A percentile compares a stretch with the other conserved stretches of the same genome.
Conservation (phyloP, 1,284 basidiomycete species). For the Rhodotorula glutinis region DNA sequence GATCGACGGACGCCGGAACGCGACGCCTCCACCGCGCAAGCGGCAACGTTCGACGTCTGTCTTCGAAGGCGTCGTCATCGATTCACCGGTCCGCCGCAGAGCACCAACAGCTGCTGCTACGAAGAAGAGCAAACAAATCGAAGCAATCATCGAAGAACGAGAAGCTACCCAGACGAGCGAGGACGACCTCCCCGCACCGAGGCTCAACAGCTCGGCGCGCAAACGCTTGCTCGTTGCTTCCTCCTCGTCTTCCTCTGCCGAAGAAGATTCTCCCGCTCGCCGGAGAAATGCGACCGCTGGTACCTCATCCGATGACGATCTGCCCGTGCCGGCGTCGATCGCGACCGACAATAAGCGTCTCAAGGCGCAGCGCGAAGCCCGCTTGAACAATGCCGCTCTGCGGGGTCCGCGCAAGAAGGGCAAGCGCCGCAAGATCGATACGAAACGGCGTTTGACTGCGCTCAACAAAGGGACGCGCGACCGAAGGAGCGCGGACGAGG, state of each 20-base stretch:
- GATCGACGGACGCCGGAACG: too few species aligned
- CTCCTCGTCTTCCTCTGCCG: background rate
- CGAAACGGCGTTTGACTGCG: slow-evolving; percentile 1
- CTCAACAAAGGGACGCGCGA: slow-evolving; percentile 10
- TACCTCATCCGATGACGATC: background rate
- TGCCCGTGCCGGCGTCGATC: slow-evolving; percentile 7
- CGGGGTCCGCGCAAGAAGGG: background rate
- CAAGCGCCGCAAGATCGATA: slow-evolving; percentile 1
- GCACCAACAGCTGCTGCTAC: too few species aligned
- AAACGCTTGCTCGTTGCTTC: background rate
- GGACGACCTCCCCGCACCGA: background rate
- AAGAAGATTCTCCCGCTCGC: background rate
- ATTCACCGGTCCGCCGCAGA: too few species aligned
- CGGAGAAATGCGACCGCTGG: too few species aligned
- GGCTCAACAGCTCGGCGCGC: background rate
- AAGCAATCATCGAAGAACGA: too few species aligned
- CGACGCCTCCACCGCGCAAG: too few species aligned
- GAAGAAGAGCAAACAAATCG: too few species aligned
- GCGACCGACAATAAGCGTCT: slow-evolving; percentile 1
- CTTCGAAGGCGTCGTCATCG: too few species aligned
- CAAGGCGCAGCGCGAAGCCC: background rate
- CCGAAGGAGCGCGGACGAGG: slow-evolving; percentile 14
- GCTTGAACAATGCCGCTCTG: background rate
- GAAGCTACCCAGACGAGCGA: background rate
- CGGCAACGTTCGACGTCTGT: too few species aligned